Evolutionary conservation across 108 stramenopile genomes (phyloP).

Genomic region (Chaetoceros muelleri): DNA sequence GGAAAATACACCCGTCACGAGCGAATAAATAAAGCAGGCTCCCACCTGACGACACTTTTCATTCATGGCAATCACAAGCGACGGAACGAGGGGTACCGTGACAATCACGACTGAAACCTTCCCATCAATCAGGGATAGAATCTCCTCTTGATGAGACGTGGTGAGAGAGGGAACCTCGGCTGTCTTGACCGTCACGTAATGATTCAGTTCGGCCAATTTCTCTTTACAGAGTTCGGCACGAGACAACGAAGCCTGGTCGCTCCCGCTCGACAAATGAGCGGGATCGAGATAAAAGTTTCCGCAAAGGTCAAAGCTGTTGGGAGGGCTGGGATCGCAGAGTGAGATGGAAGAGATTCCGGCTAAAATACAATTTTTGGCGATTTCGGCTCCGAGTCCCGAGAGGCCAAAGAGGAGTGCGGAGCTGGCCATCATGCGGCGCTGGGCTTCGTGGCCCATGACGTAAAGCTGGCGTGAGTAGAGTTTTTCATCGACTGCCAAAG

Average conservation of each 20-base stretch:
- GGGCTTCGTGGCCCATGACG: conserved; percentile 99
- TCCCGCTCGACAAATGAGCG: neutral
- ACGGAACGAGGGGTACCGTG: conserved; percentile 61
- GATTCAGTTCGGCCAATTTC: conserved; percentile 73
- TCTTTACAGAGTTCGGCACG: conserved; percentile 49
- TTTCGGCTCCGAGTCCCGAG: conserved; percentile 88
- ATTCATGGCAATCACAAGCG: conserved; percentile 48
- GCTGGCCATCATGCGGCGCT: conserved; percentile 91
- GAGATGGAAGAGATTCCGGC: conserved; percentile 77
- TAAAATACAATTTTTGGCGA: conserved; percentile 92
- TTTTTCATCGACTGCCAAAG: conserved; percentile 84
- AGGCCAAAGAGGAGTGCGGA: conserved; percentile 83
- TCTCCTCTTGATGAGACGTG: conserved; percentile 19
- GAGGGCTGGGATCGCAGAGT: conserved; percentile 53
- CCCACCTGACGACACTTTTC: conserved; percentile 55
- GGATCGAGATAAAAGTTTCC: conserved; percentile 76
- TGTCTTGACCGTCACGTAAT: conserved; percentile 57
- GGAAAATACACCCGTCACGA: conserved; percentile 80
- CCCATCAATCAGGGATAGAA: conserved; percentile 39
- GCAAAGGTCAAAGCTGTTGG: conserved; percentile 68
- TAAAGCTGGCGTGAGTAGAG: conserved; percentile 98
- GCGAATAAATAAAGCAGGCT: conserved; percentile 69
- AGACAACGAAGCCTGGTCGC: conserved; percentile 13
- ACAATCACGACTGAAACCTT: conserved; percentile 42
- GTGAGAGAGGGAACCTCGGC: conserved; percentile 35